Percentiles rank a stretch among this genome's conserved stretches.
These are phyloP conservation scores for Rhizopus stolonifer DNA, from an alignment of 371 early-diverging fungal species.

Conservation along the genomic window DNA sequence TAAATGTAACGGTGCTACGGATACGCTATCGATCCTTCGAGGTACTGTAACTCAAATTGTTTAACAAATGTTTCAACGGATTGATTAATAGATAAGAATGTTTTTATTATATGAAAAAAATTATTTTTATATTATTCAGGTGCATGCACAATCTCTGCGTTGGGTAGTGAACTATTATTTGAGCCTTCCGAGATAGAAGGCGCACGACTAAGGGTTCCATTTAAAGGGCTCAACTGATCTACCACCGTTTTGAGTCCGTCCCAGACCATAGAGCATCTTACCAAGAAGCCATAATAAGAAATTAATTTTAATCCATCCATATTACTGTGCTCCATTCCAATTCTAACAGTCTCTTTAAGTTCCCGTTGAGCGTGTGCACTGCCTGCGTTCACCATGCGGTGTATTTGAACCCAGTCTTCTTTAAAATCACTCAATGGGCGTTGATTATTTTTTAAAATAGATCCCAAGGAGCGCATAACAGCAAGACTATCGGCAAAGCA, in stretches of 20 bases:
- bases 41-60: too few relatives aligned
- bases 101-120: too few relatives aligned
- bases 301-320: slow-evolving; percentile 19
- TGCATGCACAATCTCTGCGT: not conserved
- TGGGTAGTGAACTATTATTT: not conserved
- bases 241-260: slow-evolving; percentile 23
- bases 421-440: slow-evolving; percentile 21
- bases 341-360: slow-evolving; percentile 8
- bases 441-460: slow-evolving; percentile 12
- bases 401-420: slow-evolving; percentile 24
- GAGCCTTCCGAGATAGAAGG: not conserved
- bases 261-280: slow-evolving; percentile 27
- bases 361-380: slow-evolving; percentile 18
- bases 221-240: slow-evolving; percentile 25
- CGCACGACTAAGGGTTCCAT: slow-evolving; percentile 21
- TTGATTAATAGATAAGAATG: too few relatives aligned
- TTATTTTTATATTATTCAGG: slow-evolving; percentile 1
- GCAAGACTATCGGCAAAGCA: slow-evolving; percentile 23
- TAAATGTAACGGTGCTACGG: too few relatives aligned
- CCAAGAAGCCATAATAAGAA: slow-evolving; percentile 26
- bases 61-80: too few relatives aligned
- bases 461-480: slow-evolving; percentile 21
- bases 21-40: too few relatives aligned
- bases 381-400: slow-evolving; percentile 22
- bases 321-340: slow-evolving; percentile 10